Conservation (phyloP, 768 basidiomycete genomes). For the Rickenella mellea region DNA sequence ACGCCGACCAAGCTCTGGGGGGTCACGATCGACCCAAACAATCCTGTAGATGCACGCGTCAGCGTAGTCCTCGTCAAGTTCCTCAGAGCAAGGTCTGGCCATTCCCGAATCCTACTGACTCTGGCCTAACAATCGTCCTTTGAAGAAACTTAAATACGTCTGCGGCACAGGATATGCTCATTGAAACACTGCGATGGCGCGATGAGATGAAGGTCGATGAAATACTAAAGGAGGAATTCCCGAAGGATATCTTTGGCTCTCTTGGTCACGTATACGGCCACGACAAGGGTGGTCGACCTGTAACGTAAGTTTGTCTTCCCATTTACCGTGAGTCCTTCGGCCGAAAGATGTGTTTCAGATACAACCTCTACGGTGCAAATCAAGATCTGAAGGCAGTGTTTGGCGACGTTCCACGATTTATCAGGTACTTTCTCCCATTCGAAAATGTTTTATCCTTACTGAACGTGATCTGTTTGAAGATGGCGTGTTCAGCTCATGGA, state of each 20-base stretch:
- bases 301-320: conserved; percentile 41
- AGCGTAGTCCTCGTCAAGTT: conserved; percentile 80
- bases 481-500: conserved; percentile 82
- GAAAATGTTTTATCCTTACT: conserved; percentile 12
- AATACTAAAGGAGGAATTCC: conserved; percentile 50
- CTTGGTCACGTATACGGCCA: conserved; percentile 56
- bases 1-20: conserved; percentile 61
- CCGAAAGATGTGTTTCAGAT: conserved; percentile 28
- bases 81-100: conserved; percentile 57
- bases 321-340: not conserved
- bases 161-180: conserved; percentile 57
- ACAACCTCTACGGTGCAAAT: conserved; percentile 72
- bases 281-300: conserved; percentile 64
- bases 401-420: conserved; percentile 64
- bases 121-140: not conserved
- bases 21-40: conserved; percentile 50
- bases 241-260: conserved; percentile 50
- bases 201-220: conserved; percentile 54
- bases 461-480: conserved; percentile 21
- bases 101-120: not conserved
- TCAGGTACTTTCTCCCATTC: conserved; percentile 38
- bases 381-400: conserved; percentile 64
- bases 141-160: conserved; percentile 18
- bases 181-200: conserved; percentile 64
- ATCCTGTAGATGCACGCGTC: conserved; percentile 48